A percentile compares a stretch with the other conserved stretches of the same genome.
phyloP scores from a whole-genome alignment of 257 asterid species.

The Datura wrightii region DNA sequence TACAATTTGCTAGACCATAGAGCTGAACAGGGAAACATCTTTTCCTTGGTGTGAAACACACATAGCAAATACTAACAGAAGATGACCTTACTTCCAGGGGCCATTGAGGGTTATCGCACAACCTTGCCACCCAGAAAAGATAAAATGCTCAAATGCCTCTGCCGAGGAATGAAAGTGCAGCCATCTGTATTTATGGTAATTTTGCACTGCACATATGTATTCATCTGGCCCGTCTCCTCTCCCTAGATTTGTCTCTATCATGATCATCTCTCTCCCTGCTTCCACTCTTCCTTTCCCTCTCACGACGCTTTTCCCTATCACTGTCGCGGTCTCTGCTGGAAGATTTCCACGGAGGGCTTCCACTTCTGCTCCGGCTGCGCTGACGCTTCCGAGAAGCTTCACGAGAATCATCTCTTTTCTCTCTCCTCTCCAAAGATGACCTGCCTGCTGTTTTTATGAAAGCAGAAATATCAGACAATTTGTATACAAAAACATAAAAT shows the following conservation, averaged over 20 bases:
- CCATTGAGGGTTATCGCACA: neutral
- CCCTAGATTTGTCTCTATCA: conserved; percentile 71
- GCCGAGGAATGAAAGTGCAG: neutral
- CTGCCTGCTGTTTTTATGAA: conserved; percentile 49
- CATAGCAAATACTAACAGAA: neutral
- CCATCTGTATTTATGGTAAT: neutral
- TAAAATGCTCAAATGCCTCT: conserved; percentile 1
- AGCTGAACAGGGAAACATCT: neutral
- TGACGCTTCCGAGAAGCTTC: conserved; percentile 70
- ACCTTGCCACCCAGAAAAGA: neutral
- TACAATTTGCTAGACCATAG: conserved; percentile 10
- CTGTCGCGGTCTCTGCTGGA: conserved; percentile 63
- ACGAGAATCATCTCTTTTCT: conserved; percentile 58
- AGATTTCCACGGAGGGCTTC: conserved; percentile 71
- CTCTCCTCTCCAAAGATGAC: conserved; percentile 62
- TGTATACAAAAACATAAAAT: neutral
- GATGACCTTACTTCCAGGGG: conserved; percentile 3
- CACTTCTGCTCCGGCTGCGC: conserved; percentile 73
- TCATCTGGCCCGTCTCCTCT: conserved; percentile 70
- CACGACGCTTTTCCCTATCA: conserved; percentile 63
- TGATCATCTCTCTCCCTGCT: conserved; percentile 78
- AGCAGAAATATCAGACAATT: neutral
- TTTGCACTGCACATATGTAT: conserved; percentile 10
- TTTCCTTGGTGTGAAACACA: neutral
- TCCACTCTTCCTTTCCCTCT: conserved; percentile 70